Conservation (phyloP, 2,329 filamentous ascomycete genomes). For the Fusarium protoensiforme region DNA sequence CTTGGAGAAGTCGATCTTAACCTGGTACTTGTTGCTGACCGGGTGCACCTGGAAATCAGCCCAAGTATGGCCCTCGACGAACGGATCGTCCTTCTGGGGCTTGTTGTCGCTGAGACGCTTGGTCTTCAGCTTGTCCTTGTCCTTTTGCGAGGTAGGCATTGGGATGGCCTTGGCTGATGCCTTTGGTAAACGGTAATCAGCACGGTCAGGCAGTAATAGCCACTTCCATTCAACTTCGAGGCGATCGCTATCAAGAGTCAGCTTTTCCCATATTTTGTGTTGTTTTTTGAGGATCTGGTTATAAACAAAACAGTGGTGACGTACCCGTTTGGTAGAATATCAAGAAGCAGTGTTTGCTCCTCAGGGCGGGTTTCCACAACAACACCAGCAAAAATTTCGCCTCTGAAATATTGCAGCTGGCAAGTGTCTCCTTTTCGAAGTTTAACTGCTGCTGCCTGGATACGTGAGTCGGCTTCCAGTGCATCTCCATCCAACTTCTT, state of each 20-base stretch:
- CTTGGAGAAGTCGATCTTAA: slow-evolving; percentile 77
- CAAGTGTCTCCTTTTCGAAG: slow-evolving; percentile 81
- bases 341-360: slow-evolving; percentile 81
- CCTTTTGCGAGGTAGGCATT: slow-evolving; percentile 72
- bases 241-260: slow-evolving; percentile 69
- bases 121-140: slow-evolving; percentile 75
- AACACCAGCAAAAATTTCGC: slow-evolving; percentile 90
- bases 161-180: slow-evolving; percentile 79
- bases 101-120: slow-evolving; percentile 70
- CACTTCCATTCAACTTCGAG: slow-evolving; percentile 89
- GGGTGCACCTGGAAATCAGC: slow-evolving; percentile 80
- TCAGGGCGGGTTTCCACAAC: slow-evolving; percentile 84
- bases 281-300: neutral
- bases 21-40: slow-evolving; percentile 67
- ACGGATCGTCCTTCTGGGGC: slow-evolving; percentile 73
- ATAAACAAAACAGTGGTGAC: slow-evolving; percentile 45
- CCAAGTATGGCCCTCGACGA: slow-evolving; percentile 77
- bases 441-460: slow-evolving; percentile 74
- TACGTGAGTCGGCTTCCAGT: slow-evolving; percentile 76
- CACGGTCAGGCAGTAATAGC: slow-evolving; percentile 77
- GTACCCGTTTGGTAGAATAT: slow-evolving; percentile 87
- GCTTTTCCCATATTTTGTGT: slow-evolving; percentile 31
- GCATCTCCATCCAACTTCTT: slow-evolving; percentile 76
- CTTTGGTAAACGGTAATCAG: slow-evolving; percentile 78
- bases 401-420: slow-evolving; percentile 85